phyloP scores from a whole-genome alignment of 257 asterid species.

The Gynochthodes officinalis region DNA sequence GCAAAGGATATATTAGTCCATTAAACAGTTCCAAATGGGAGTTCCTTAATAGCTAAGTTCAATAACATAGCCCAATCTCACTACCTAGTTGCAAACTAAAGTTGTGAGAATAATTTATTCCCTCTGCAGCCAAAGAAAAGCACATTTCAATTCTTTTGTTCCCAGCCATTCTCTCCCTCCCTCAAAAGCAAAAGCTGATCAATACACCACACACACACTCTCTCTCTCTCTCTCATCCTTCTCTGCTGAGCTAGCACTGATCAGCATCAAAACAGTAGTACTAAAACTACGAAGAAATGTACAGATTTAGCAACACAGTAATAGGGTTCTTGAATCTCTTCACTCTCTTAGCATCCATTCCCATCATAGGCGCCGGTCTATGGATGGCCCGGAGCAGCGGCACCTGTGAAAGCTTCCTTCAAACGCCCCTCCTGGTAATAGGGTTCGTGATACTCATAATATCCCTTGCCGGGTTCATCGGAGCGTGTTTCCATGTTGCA shows the following conservation, averaged over 20 bases:
- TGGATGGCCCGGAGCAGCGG: conserved; percentile 91
- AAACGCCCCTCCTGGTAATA: conserved; percentile 68
- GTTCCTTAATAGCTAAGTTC: conserved; percentile 73
- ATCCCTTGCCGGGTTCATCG: conserved; percentile 87
- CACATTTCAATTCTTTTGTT: conserved; percentile 20
- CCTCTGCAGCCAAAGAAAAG: conserved; percentile 23
- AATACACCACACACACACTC: conserved; percentile 1
- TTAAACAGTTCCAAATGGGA: conserved; percentile 3
- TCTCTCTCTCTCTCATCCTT: conserved; percentile 7
- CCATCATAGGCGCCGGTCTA: conserved; percentile 91
- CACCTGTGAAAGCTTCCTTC: conserved; percentile 84
- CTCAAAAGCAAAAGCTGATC: conserved; percentile 14
- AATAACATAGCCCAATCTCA: conserved; percentile 25
- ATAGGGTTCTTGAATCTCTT: conserved; percentile 88
- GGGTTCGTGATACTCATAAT: conserved; percentile 73
- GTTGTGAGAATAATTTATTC: conserved; percentile 34
- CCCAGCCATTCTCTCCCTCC: conserved; percentile 3
- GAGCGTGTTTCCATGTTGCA: conserved; percentile 87
- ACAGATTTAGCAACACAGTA: conserved; percentile 81
- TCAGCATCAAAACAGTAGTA: not conserved
- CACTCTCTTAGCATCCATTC: conserved; percentile 86
- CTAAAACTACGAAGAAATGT: conserved; percentile 30
- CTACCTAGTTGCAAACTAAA: conserved; percentile 26
- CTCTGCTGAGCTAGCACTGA: too few species aligned
- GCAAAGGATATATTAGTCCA: not conserved